phyloP scores from a whole-genome alignment of 1,284 basidiomycete genomes.

The Pyrrhoderma noxium region DNA sequence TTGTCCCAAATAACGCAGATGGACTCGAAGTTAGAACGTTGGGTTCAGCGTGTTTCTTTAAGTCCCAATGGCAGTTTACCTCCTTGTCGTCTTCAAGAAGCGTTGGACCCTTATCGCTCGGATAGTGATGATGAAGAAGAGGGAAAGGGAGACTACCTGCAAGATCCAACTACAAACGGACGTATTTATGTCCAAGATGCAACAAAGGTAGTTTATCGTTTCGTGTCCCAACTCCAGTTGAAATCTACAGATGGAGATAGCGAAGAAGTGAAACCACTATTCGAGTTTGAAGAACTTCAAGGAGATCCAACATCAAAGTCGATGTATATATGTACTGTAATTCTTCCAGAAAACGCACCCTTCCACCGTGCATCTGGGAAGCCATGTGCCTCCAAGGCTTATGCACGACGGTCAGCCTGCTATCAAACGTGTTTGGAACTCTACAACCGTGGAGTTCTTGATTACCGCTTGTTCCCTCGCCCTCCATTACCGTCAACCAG shows the following conservation, averaged over 20 bases:
- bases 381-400: conserved; percentile 35
- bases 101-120: conserved; percentile 35
- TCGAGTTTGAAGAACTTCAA: conserved; percentile 33
- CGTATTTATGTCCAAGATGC: conserved; percentile 50
- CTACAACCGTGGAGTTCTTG: conserved; percentile 41
- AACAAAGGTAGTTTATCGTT: conserved; percentile 45
- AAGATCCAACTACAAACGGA: conserved; percentile 52
- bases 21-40: conserved; percentile 31
- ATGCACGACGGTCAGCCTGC: conserved; percentile 53
- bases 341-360: conserved; percentile 37
- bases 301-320: conserved; percentile 18
- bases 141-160: conserved; percentile 30
- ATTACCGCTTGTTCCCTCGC: conserved; percentile 43
- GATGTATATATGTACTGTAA: conserved; percentile 41
- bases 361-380: conserved; percentile 39
- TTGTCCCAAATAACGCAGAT: conserved; percentile 29
- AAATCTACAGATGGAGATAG: conserved; percentile 14
- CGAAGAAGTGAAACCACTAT: conserved; percentile 28
- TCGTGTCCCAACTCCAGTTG: conserved; percentile 26
- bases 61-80: conserved; percentile 38
- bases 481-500: conserved; percentile 21
- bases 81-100: conserved; percentile 35
- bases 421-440: conserved; percentile 48
- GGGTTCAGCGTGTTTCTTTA: conserved; percentile 39
- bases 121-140: conserved; percentile 40